Conservation (phyloP, 768 basidiomycete genomes). For the Mycena vitilis region DNA sequence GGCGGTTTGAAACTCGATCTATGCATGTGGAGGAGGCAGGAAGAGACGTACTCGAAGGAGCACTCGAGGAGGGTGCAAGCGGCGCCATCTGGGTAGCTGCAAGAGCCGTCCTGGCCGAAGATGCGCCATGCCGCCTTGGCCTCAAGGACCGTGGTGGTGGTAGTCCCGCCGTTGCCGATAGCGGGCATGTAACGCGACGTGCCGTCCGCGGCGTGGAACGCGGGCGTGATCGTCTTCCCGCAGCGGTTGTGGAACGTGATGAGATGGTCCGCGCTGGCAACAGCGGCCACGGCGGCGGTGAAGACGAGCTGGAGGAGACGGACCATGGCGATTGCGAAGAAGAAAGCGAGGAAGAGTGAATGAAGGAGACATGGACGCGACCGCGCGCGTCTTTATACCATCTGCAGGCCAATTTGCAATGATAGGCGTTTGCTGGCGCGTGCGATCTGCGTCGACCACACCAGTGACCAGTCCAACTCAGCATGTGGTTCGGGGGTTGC, state of each 20-base stretch:
- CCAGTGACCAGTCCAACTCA: no score
- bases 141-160: not conserved
- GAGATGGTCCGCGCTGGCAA: not conserved
- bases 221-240: not conserved
- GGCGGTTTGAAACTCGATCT: not conserved
- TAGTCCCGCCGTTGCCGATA: not conserved
- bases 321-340: not conserved
- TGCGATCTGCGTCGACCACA: no score
- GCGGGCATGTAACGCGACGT: not conserved
- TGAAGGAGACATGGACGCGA: no score
- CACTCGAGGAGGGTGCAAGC: not conserved
- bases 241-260: conserved; percentile 1
- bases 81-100: not conserved
- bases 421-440: no score
- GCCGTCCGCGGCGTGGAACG: not conserved
- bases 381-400: no score
- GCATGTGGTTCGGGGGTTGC: no score
- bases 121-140: not conserved
- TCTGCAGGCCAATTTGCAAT: no score
- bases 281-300: not conserved
- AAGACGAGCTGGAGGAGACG: not conserved
- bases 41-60: not conserved
- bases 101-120: not conserved
- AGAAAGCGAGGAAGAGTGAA: not conserved
- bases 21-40: not conserved